Base-by-base conservation (phyloP, 495 filamentous ascomycete genomes). In the Beverwykella pulmonaria region DNA sequence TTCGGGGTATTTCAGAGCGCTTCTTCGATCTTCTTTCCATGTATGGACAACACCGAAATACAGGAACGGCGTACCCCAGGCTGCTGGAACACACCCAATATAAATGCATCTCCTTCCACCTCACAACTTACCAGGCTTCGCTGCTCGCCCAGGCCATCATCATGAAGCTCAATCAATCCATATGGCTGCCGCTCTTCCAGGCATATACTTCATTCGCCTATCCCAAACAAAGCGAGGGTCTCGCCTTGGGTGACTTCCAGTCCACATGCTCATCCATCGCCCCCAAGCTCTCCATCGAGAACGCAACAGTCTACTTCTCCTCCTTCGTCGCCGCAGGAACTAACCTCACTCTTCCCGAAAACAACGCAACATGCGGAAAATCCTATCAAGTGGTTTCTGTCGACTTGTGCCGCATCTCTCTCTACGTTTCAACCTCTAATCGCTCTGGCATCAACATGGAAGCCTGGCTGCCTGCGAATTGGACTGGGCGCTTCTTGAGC, bases 391-490 rank as follows among this genome's bases (percentile, higher is more conserved):
- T 70, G 0, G 79, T 86, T 7, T 56, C 71, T 1, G 61, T 62
- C 10, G 80, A 88, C 66, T 27, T 84, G 0, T 89, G 86, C 69
- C 84, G 86, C 15, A 71, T 88, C 32, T 80, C 82, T 17, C 79
- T 89, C 70, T 78, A 77, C 32, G 81, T 88, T 9, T 62, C 79
- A 0, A 88, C 86, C 0, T 86, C 83, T 22, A 72, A 79, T 53
- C 75, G 73, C 48, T 84, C 82, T 23, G 77, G 81, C 29, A 82
- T 87, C 44, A 82, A 77, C 2, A 74, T 86, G 44, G 84, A 88
- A 71, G 76, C 82, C 17, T 89, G 84, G 84, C 75, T 89, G 23
- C 87, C 86, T 1, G 50, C 47, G n/a, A 69, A 69, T 19, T 77
- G 74, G 73, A 71, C 62, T 39, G 73, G 71, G 4, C 58, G 75